Conservation (phyloP, 1,284 basidiomycete species). For the Ustilago sp. region DNA sequence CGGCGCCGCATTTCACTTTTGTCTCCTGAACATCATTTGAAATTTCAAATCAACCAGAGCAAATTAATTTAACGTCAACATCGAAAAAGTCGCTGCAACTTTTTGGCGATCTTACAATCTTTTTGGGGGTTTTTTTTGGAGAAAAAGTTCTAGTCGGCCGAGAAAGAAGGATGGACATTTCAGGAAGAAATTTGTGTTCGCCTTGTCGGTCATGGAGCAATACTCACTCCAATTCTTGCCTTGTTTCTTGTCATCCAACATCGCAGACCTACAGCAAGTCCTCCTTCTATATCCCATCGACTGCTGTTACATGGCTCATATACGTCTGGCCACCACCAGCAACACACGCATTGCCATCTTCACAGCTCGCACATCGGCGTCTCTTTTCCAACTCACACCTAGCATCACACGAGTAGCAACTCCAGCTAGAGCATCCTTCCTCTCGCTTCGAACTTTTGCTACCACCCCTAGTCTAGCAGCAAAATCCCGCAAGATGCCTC, state of each 20-base stretch:
- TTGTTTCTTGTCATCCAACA: constrained; percentile 1
- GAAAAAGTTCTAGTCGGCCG: constrained; percentile 6
- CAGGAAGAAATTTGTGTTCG: constrained; percentile 7
- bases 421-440: constrained; percentile 3
- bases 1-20: constrained; percentile 2
- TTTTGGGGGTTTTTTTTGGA: background rate
- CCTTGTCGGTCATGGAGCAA: background rate
- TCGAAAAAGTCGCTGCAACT: background rate
- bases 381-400: background rate
- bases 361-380: constrained; percentile 4
- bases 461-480: constrained; percentile 25
- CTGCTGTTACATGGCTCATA: constrained; percentile 35
- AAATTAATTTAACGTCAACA: constrained; percentile 19
- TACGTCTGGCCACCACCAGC: constrained; percentile 36
- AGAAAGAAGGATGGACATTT: constrained; percentile 9
- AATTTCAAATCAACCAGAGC: background rate
- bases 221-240: background rate
- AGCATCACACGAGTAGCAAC: constrained; percentile 7
- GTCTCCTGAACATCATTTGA: constrained; percentile 7
- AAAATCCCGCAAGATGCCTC: constrained; percentile 63
- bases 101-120: background rate
- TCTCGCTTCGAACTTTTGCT: constrained; percentile 24
- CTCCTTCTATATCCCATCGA: background rate
- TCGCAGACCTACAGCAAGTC: background rate
- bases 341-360: constrained; percentile 7